A percentile compares a stretch with the other conserved stretches of the same genome.
Evolutionary conservation across 331 rosid genomes (phyloP).

Genomic region (Quercus tomentella): DNA sequence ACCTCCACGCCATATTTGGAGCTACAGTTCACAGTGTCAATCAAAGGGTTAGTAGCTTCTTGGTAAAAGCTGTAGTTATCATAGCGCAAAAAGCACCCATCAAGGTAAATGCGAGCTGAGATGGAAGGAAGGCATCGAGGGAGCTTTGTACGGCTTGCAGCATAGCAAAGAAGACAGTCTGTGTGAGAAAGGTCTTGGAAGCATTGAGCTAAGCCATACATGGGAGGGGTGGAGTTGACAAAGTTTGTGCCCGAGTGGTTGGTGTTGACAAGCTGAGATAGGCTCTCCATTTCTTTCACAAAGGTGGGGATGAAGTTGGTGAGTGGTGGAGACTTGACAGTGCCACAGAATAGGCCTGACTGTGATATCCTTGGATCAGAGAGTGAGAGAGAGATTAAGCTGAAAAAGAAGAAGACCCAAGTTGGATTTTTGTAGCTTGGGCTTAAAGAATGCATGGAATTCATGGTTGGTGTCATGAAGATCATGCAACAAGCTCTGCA

Average conservation of each 20-base stretch:
- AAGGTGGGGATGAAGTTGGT: constrained; percentile 53
- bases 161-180: constrained; percentile 78
- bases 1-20: constrained; percentile 4
- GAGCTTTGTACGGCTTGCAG: constrained; percentile 64
- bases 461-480: not conserved
- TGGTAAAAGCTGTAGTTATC: constrained; percentile 64
- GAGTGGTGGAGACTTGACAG: constrained; percentile 10
- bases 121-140: constrained; percentile 77
- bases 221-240: constrained; percentile 42
- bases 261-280: constrained; percentile 35
- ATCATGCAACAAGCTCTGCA: not conserved
- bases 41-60: constrained; percentile 24
- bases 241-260: constrained; percentile 41
- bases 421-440: not conserved
- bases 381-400: constrained; percentile 9
- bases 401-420: constrained; percentile 17
- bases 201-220: constrained; percentile 69
- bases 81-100: constrained; percentile 84
- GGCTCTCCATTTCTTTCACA: constrained; percentile 58
- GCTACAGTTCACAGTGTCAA: constrained; percentile 52
- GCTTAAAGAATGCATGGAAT: not conserved
- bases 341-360: constrained; percentile 50
- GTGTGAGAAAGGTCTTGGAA: constrained; percentile 65
- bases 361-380: constrained; percentile 60
- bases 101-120: constrained; percentile 66